These are phyloP conservation scores for Immersiporthe knoxdaviesiana DNA, from an alignment of 2,329 filamentous ascomycete genomes.

Conservation along the genomic window DNA sequence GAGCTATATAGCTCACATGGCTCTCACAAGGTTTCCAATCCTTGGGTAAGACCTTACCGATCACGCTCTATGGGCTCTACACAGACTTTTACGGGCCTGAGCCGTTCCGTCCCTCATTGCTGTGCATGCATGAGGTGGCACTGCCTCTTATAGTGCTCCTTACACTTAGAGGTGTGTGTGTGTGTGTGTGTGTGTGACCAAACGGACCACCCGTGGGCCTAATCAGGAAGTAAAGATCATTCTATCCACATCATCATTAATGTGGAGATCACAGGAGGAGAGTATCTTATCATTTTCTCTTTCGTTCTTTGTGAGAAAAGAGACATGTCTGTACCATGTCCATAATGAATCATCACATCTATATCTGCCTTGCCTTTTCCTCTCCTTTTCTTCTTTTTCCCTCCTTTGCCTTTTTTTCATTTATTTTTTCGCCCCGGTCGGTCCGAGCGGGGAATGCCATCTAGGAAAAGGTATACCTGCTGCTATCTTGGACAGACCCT, in stretches of 20 bases:
- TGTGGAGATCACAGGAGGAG: background rate
- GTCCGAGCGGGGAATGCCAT: background rate
- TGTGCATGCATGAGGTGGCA: background rate
- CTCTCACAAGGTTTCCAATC: background rate
- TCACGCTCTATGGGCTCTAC: background rate
- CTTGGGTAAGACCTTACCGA: slow-evolving; percentile 1
- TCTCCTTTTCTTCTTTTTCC: too few relatives aligned
- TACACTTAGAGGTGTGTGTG: too few relatives aligned
- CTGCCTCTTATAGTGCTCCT: background rate
- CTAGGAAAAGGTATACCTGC: background rate
- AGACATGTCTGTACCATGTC: background rate
- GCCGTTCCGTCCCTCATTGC: background rate
- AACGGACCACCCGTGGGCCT: background rate
- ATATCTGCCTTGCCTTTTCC: too few relatives aligned
- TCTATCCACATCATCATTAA: background rate
- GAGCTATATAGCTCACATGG: background rate
- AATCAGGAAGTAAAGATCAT: background rate
- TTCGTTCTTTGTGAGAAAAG: background rate
- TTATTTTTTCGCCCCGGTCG: too few relatives aligned
- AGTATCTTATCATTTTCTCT: background rate
- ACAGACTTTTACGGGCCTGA: background rate
- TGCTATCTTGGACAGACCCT: background rate
- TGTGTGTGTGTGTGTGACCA: background rate
- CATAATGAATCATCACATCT: too few relatives aligned
- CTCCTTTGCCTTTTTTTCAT: too few relatives aligned